Conservation (phyloP, 352 stramenopile genomes). For the Phytophthora sp. region DNA sequence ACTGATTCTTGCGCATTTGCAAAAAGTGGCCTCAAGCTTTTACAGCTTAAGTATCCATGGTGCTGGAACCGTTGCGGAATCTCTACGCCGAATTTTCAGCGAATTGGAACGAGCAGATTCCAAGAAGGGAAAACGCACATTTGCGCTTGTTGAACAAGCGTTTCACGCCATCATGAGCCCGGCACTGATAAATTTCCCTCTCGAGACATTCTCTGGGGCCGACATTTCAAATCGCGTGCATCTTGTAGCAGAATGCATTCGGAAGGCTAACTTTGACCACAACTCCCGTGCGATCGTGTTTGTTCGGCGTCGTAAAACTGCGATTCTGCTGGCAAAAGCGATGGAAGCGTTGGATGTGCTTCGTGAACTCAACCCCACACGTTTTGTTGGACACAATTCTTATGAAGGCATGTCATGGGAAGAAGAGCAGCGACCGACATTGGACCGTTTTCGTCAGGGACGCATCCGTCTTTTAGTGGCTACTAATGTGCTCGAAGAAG, state of each 20-base stretch:
- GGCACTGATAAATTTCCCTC: constrained; percentile 35
- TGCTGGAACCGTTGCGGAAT: constrained; percentile 41
- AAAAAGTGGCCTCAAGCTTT: constrained; percentile 54
- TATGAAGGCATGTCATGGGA: constrained; percentile 87
- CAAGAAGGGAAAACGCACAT: constrained; percentile 34
- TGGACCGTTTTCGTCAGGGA: constrained; percentile 71
- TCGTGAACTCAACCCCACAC: constrained; percentile 66
- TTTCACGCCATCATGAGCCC: constrained; percentile 46
- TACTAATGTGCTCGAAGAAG: constrained; percentile 84
- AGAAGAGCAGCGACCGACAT: constrained; percentile 74
- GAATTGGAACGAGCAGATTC: constrained; percentile 29
- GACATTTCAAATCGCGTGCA: constrained; percentile 67
- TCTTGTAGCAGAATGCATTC: constrained; percentile 55
- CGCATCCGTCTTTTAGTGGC: constrained; percentile 74
- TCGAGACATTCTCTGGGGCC: constrained; percentile 30
- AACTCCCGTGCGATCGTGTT: constrained; percentile 82
- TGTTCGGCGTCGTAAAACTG: constrained; percentile 70
- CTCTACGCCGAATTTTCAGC: constrained; percentile 44
- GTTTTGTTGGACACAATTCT: constrained; percentile 81
- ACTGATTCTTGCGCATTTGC: constrained; percentile 53
- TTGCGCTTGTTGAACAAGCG: constrained; percentile 35
- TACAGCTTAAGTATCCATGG: constrained; percentile 60
- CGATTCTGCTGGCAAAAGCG: constrained; percentile 64
- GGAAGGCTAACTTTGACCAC: constrained; percentile 48
- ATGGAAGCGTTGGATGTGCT: constrained; percentile 69